A percentile compares a stretch with the other conserved stretches of the same genome.
Evolutionary conservation across 768 basidiomycete species (phyloP).

Genomic region (Boletus barrowsii): DNA sequence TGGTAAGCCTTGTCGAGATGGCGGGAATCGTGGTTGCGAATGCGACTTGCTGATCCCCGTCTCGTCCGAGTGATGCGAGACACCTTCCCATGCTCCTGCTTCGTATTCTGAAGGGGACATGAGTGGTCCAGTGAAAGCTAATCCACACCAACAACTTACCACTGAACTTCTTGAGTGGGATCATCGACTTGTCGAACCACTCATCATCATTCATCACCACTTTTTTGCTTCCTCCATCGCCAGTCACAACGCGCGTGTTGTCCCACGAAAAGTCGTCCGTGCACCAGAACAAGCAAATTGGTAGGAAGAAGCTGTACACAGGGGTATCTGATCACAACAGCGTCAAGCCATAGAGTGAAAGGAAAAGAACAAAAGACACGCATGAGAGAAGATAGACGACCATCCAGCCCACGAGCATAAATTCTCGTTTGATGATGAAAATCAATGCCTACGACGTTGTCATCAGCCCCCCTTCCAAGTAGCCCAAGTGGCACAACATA

Average conservation of each 20-base stretch:
- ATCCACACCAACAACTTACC: constrained; percentile 48
- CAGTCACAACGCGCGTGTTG: constrained; percentile 89
- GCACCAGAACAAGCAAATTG: constrained; percentile 96
- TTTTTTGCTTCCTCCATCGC: constrained; percentile 93
- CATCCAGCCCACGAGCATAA: constrained; percentile 98
- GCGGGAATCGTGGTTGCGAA: constrained; percentile 51
- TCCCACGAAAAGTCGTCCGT: constrained; percentile 99
- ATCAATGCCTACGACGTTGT: constrained; percentile 61
- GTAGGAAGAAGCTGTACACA: constrained; percentile 92
- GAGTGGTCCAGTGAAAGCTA: constrained; percentile 1
- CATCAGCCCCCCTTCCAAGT: neutral
- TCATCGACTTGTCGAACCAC: constrained; percentile 96
- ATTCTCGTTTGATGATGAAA: constrained; percentile 95
- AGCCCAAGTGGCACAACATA: constrained; percentile 62
- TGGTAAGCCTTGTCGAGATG: constrained; percentile 62
- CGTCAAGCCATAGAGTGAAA: neutral
- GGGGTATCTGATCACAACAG: constrained; percentile 62
- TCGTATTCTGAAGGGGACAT: constrained; percentile 69
- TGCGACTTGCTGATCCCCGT: constrained; percentile 66
- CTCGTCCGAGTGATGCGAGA: constrained; percentile 70
- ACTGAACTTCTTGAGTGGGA: constrained; percentile 95
- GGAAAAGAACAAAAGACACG: constrained; percentile 49
- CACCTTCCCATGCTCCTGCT: constrained; percentile 86
- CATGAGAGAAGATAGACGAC: constrained; percentile 90
- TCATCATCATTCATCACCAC: constrained; percentile 94